Conservation (phyloP, 2,329 filamentous ascomycete species). For the Aureobasidium leucospermi region DNA sequence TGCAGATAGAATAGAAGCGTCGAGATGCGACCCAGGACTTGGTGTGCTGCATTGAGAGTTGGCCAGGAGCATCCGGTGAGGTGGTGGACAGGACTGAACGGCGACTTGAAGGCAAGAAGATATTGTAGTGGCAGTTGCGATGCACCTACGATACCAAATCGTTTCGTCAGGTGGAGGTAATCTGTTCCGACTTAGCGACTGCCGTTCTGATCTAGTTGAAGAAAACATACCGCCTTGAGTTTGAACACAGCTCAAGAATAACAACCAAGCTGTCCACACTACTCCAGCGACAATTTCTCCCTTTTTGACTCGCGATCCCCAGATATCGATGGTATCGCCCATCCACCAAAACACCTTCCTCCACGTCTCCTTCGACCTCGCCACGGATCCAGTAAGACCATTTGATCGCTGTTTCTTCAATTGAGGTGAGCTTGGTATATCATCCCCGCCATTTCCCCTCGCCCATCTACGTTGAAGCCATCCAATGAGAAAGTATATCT, state of each 20-base stretch:
- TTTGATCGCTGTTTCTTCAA: conserved; percentile 26
- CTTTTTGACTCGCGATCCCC: conserved; percentile 40
- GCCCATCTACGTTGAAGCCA: conserved; percentile 24
- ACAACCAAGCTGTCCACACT: conserved; percentile 47
- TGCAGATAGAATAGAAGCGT: conserved; percentile 46
- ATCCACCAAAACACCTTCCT: conserved; percentile 29
- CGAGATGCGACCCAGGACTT: conserved; percentile 50
- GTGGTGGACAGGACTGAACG: conserved; percentile 44
- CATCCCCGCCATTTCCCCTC: conserved; percentile 20
- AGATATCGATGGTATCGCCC: conserved; percentile 19
- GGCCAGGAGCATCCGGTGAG: conserved; percentile 49
- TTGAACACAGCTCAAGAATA: conserved; percentile 42
- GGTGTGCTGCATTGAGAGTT: conserved; percentile 49
- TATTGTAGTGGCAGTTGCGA: conserved; percentile 56
- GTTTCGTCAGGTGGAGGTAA: conserved; percentile 57
- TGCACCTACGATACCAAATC: conserved; percentile 51
- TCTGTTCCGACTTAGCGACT: conserved; percentile 34
- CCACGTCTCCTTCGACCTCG: conserved; percentile 21
- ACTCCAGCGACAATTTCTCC: conserved; percentile 43
- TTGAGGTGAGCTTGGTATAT: conserved; percentile 35
- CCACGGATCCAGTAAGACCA: conserved; percentile 22
- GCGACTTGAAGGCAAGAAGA: conserved; percentile 45
- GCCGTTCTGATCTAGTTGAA: neutral
- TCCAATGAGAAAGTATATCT: conserved; percentile 30
- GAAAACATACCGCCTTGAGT: conserved; percentile 47